phyloP scores from a whole-genome alignment of 2,329 filamentous ascomycete genomes.

The Lasiodiplodia hormozganensis region DNA sequence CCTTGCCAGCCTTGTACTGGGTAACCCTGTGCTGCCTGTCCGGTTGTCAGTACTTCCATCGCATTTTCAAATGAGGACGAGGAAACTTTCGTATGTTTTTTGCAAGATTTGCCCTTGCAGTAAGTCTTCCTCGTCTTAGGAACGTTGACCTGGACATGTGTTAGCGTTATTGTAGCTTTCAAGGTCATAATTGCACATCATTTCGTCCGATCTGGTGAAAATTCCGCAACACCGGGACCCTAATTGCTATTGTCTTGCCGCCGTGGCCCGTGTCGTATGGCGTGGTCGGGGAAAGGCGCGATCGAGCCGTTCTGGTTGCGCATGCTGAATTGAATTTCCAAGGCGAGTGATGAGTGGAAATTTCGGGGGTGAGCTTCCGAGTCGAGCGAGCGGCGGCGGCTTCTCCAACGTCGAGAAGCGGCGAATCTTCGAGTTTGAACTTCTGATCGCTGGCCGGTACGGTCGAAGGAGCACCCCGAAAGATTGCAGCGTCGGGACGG shows the following conservation, averaged over 20 bases:
- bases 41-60: constrained; percentile 75
- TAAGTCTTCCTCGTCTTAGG: constrained; percentile 97
- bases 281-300: neutral
- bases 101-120: constrained; percentile 96
- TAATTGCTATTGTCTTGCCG: neutral
- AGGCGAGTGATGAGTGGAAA: neutral
- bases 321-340: neutral
- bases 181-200: neutral
- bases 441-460: neutral
- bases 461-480: neutral
- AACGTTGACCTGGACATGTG: constrained; percentile 82
- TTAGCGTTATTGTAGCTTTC: constrained; percentile 5
- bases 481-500: neutral
- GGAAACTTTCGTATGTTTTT: constrained; percentile 52
- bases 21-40: constrained; percentile 87
- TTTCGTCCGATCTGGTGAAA: neutral
- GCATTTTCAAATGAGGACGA: neutral
- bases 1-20: constrained; percentile 97
- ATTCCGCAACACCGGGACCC: neutral
- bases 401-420: neutral
- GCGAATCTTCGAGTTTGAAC: neutral
- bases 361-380: too few species aligned
- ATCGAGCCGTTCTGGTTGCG: neutral
- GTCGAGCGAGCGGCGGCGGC: neutral
- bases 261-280: neutral